These are phyloP conservation scores for Clonostachys chloroleuca DNA, from an alignment of 2,329 filamentous ascomycete genomes.

Conservation along the genomic window DNA sequence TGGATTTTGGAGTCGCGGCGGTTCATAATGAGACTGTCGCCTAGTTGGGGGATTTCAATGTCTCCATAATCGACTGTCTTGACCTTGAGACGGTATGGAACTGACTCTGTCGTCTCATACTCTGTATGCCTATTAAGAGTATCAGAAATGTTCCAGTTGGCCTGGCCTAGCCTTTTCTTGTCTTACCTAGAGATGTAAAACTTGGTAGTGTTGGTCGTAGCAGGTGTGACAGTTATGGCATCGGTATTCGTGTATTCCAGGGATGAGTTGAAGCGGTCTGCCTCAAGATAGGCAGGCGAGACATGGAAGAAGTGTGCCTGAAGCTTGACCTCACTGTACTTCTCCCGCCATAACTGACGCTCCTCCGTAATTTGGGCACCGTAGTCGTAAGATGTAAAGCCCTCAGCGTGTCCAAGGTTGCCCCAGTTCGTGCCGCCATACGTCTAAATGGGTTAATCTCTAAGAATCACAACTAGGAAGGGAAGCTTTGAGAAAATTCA, in stretches of 20 bases:
- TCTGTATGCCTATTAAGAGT: conserved; percentile 1
- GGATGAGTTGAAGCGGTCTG: conserved; percentile 1
- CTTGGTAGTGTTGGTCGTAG: conserved; percentile 4
- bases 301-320: conserved; percentile 4
- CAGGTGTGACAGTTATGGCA: conserved; percentile 2
- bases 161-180: too few species aligned
- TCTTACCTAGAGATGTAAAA: conserved; percentile 2
- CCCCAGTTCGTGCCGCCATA: conserved; percentile 78
- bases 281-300: conserved; percentile 3
- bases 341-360: conserved; percentile 21
- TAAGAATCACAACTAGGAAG: background rate
- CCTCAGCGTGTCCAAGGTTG: conserved; percentile 62
- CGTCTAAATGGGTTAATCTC: conserved; percentile 26
- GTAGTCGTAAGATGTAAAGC: conserved; percentile 11
- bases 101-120: background rate
- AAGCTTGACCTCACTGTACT: conserved; percentile 6
- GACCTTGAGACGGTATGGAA: conserved; percentile 1
- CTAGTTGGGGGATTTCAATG: conserved; percentile 4
- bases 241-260: conserved; percentile 3
- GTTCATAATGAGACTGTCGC: conserved; percentile 32
- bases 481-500: background rate
- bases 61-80: conserved; percentile 21
- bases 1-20: conserved; percentile 5
- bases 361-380: conserved; percentile 5
- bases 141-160: too few species aligned